Percentiles rank a stretch among this genome's conserved stretches.
Evolutionary conservation across 495 filamentous ascomycete species (phyloP).

Genomic region (Penicillium herquei): DNA sequence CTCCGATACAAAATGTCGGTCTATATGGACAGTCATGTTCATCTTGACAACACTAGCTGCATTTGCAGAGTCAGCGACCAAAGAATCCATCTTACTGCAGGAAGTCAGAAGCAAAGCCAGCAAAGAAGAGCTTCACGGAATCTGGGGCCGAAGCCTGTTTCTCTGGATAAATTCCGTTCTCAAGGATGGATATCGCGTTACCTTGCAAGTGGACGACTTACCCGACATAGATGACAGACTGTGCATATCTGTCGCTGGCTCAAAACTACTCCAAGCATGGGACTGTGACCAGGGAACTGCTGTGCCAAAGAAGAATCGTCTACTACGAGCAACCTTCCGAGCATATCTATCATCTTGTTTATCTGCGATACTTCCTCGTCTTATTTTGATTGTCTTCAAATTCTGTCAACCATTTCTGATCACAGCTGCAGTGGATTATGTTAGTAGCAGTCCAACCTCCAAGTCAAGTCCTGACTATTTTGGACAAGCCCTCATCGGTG

Average conservation of each 20-base stretch:
- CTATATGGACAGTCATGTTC: background rate
- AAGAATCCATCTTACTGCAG: background rate
- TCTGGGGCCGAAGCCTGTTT: conserved; percentile 2
- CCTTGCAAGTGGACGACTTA: background rate
- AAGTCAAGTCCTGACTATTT: background rate
- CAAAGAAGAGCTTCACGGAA: background rate
- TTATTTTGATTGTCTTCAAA: conserved; percentile 1
- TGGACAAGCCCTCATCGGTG: conserved; percentile 2
- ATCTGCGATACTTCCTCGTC: background rate
- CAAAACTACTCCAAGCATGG: background rate
- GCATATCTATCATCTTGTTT: background rate
- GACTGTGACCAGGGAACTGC: background rate
- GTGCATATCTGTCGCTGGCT: background rate
- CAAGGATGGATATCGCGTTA: background rate
- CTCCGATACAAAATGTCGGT: background rate
- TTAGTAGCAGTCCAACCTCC: background rate
- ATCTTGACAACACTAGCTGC: background rate
- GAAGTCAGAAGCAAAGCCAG: background rate
- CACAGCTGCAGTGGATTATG: background rate
- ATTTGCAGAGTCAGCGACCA: background rate
- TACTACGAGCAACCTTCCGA: background rate
- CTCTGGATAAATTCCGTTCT: background rate
- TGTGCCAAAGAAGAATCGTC: background rate
- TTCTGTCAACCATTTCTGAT: conserved; percentile 8
- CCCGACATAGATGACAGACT: background rate